A percentile compares a stretch with the other conserved stretches of the same genome.
These are phyloP conservation scores for Metschnikowia colocasiae DNA, from an alignment of 805 yeast genomes.

Conservation along the genomic window DNA sequence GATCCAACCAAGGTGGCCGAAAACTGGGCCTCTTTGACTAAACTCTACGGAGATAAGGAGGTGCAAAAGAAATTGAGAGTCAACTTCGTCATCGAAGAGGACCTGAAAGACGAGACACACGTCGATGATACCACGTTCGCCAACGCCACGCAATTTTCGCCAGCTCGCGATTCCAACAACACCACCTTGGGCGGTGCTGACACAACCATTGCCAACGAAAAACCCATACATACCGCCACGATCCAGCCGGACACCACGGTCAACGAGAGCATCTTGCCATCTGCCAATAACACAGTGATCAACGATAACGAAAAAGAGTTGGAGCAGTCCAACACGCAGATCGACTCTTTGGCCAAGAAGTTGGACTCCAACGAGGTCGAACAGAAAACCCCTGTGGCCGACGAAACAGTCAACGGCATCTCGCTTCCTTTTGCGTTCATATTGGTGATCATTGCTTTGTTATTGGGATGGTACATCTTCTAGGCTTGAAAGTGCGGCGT, in stretches of 20 bases:
- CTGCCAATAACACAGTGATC: constrained; percentile 9
- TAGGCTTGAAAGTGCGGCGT: constrained; percentile 22
- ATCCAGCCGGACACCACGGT: constrained; percentile 6
- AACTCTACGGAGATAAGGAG: constrained; percentile 50
- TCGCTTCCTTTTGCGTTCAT: constrained; percentile 51
- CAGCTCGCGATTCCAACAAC: constrained; percentile 13
- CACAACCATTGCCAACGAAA: constrained; percentile 15
- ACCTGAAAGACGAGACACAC: constrained; percentile 17
- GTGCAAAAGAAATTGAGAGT: constrained; percentile 67
- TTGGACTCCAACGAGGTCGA: constrained; percentile 37
- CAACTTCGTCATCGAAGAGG: constrained; percentile 41
- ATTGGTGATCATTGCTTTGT: constrained; percentile 48
- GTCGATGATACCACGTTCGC: constrained; percentile 18
- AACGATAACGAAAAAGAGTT: constrained; percentile 27
- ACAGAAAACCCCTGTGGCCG: constrained; percentile 17
- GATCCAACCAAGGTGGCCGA: constrained; percentile 58
- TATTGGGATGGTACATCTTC: constrained; percentile 71
- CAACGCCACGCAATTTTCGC: constrained; percentile 21
- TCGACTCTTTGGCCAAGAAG: constrained; percentile 42
- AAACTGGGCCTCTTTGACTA: constrained; percentile 71
- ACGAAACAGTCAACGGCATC: constrained; percentile 44
- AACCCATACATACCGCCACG: constrained; percentile 7
- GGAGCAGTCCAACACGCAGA: constrained; percentile 39
- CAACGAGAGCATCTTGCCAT: constrained; percentile 9
- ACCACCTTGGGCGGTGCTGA: constrained; percentile 14